These are phyloP conservation scores for Phtheirospermum japonicum DNA, from an alignment of 257 asterid genomes.

Conservation along the genomic window DNA sequence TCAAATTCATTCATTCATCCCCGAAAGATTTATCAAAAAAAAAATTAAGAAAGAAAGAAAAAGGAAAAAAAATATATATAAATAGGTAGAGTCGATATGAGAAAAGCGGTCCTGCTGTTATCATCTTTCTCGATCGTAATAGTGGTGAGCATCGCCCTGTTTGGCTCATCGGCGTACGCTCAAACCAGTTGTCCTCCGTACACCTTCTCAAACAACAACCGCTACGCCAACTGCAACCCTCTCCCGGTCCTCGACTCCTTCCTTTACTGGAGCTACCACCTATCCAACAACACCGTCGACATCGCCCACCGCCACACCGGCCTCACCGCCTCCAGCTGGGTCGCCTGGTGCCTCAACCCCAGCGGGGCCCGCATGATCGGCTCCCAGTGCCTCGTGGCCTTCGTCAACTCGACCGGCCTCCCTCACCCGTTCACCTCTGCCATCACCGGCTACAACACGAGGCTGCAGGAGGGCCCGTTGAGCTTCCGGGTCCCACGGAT, in stretches of 20 bases:
- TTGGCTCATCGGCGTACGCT: no score
- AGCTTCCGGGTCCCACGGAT: conserved; percentile 55
- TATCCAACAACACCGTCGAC: conserved; percentile 43
- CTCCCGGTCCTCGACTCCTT: conserved; percentile 56
- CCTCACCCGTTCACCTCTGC: conserved; percentile 45
- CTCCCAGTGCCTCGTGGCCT: conserved; percentile 62
- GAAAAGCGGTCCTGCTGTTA: no score
- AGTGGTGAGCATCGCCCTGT: no score
- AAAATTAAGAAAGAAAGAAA: no score
- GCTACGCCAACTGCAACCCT: conserved; percentile 33
- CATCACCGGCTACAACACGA: not conserved
- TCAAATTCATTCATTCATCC: no score
- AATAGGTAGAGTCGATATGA: no score
- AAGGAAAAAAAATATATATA: no score
- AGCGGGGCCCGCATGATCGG: conserved; percentile 40
- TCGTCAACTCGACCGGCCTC: conserved; percentile 32
- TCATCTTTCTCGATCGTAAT: no score
- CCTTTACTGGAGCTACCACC: conserved; percentile 69
- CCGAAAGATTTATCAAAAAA: no score
- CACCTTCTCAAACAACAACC: no score
- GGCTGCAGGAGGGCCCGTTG: conserved; percentile 36
- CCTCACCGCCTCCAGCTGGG: conserved; percentile 46
- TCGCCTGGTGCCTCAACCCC: conserved; percentile 63
- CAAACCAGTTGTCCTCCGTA: no score
- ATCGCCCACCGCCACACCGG: conserved; percentile 61